Conservation (phyloP, 176 grass and related monocot genomes). For the Cenchrus purpureus region DNA sequence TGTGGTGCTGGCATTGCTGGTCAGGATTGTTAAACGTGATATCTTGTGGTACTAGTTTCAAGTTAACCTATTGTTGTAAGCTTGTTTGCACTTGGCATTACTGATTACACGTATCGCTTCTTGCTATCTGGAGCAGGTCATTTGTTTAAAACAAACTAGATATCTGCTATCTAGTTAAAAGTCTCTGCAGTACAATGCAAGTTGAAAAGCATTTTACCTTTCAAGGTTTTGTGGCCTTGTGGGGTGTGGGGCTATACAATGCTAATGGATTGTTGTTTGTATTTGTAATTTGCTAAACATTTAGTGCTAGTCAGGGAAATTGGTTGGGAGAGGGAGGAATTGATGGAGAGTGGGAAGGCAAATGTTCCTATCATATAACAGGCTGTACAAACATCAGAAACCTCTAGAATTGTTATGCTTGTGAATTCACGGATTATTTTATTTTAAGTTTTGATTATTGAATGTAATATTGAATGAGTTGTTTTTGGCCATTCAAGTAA, state of each 20-base stretch:
- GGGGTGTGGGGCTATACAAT: not conserved
- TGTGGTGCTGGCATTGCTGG: not conserved
- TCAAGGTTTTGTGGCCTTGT: not conserved
- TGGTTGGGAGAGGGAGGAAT: not conserved
- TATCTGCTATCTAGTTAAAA: not conserved
- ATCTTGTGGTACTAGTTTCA: not conserved
- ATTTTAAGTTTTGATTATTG: not conserved
- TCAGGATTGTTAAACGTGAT: not conserved
- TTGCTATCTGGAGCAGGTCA: not conserved
- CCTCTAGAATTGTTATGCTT: not conserved
- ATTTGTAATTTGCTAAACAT: not conserved
- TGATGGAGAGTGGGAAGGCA: not conserved
- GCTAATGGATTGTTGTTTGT: not conserved
- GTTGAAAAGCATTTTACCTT: not conserved
- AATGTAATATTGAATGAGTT: not conserved
- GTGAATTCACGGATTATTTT: not conserved
- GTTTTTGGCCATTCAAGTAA: not conserved
- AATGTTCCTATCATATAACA: not conserved
- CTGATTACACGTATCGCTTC: not conserved
- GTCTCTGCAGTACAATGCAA: not conserved
- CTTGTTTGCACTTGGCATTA: slow-evolving; percentile 22
- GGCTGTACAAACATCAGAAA: not conserved
- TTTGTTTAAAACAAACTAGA: not conserved
- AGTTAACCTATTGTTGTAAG: not conserved
- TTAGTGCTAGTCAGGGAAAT: not conserved